Evolutionary conservation across 768 basidiomycete species (phyloP), one percentile per base, ranked within the genome.

Genomic region (Trametes maxima): DNA sequence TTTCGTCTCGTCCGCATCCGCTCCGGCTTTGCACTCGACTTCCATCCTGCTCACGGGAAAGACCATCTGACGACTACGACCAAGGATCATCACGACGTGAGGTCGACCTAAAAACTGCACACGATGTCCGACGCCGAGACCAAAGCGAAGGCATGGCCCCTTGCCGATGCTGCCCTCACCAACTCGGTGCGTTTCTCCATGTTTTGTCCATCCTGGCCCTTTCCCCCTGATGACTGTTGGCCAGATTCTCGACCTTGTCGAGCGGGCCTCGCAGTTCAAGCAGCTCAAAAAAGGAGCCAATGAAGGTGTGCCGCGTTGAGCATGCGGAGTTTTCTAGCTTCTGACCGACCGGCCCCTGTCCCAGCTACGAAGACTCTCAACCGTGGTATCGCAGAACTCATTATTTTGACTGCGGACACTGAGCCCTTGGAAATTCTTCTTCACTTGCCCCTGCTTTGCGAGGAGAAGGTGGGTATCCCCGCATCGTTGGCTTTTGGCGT

Each of bases 221-320:
- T 22, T 42, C 49, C 54, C 37, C 58, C 47, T 24, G 56, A 19
- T 16, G 7, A 19, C 33, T 40, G 14, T 44, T 35, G 21, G 24
- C 11, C 68, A 96, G 94, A 97, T 98, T 70, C 84, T 99, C 56
- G 96, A 98, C 71, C 82, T 98, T 59, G 90, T 97, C 35, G 94
- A 97, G 73, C 92, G 96, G 77, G 95, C 96, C 43, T 81, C 85
- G n/a, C 90, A 95, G 76, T 97, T 96, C 81, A 98, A 98, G 79
- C 95, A 98, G 76, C 79, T 98, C 49, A 98, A 98, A 80, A 98
- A 98, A 80, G 96, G 97, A 63, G 97, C 97, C 44, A 99, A 99
- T 77, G 97, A 99, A 85, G 92, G 93, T 92, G 50, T 37, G 81
- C 70, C 16, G 17, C 46, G 48, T 22, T 13, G 5, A 5, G 48